These are phyloP conservation scores for Fusarium compactum DNA, from an alignment of 2,329 filamentous ascomycete genomes.

Conservation along the genomic window DNA sequence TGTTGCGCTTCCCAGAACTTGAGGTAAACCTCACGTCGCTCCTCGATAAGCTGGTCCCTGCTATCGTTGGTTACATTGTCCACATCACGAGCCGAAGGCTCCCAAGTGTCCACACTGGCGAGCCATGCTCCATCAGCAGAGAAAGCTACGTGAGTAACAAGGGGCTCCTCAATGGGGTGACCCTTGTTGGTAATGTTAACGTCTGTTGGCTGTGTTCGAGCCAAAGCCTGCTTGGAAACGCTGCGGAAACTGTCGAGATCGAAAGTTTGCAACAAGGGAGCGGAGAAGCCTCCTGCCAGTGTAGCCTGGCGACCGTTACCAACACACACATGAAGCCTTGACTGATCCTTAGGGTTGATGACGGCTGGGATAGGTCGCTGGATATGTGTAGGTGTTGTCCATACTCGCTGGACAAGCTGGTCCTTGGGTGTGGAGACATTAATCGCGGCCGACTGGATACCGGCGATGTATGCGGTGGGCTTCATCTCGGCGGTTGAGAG, in stretches of 20 bases:
- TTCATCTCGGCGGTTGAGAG: slow-evolving; percentile 90
- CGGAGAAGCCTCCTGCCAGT: slow-evolving; percentile 64
- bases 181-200: slow-evolving; percentile 80
- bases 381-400: slow-evolving; percentile 58
- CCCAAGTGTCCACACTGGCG: slow-evolving; percentile 92
- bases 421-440: slow-evolving; percentile 64
- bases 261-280: slow-evolving; percentile 81
- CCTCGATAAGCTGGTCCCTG: slow-evolving; percentile 60
- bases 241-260: slow-evolving; percentile 84
- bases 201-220: slow-evolving; percentile 87
- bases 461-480: slow-evolving; percentile 85
- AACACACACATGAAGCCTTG: slow-evolving; percentile 76
- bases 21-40: slow-evolving; percentile 79
- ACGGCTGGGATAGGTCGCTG: slow-evolving; percentile 68
- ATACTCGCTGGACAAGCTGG: slow-evolving; percentile 65
- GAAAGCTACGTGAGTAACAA: slow-evolving; percentile 79
- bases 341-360: slow-evolving; percentile 71
- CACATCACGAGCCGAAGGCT: slow-evolving; percentile 76
- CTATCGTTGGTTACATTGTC: slow-evolving; percentile 56
- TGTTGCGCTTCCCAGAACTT: slow-evolving; percentile 87
- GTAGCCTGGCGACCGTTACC: slow-evolving; percentile 70
- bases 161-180: slow-evolving; percentile 79
- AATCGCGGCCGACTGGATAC: slow-evolving; percentile 77
- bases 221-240: slow-evolving; percentile 86
- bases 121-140: slow-evolving; percentile 89